Conservation (phyloP, 1,139 yeast genomes). For the Pneumocystis carinii region DNA sequence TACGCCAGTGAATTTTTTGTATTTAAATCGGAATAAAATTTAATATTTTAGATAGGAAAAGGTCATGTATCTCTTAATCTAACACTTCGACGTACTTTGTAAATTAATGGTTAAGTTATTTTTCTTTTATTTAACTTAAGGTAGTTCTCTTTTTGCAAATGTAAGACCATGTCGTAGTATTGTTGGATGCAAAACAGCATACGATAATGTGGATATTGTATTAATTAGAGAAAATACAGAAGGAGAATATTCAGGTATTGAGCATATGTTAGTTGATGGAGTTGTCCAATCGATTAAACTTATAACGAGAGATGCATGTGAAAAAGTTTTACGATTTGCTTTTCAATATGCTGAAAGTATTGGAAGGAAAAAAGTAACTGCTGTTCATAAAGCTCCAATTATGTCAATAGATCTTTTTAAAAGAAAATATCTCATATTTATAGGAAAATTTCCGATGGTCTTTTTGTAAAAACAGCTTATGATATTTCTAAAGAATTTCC, state of each 20-base stretch:
- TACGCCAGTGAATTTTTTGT: constrained; percentile 41
- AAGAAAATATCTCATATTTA: neutral
- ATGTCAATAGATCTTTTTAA: constrained; percentile 30
- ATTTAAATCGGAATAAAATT: neutral
- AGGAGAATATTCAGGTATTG: constrained; percentile 98
- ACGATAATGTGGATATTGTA: constrained; percentile 86
- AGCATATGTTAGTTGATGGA: constrained; percentile 95
- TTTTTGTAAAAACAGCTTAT: constrained; percentile 81
- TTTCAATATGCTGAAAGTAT: constrained; percentile 88
- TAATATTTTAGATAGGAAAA: constrained; percentile 48
- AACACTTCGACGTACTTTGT: constrained; percentile 90
- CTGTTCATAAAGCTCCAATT: constrained; percentile 96
- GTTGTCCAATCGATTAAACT: constrained; percentile 95
- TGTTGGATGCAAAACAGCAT: constrained; percentile 87
- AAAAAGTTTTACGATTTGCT: constrained; percentile 90
- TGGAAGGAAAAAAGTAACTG: constrained; percentile 77
- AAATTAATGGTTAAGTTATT: neutral
- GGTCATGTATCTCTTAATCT: constrained; percentile 96
- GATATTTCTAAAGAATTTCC: constrained; percentile 86
- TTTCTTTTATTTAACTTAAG: constrained; percentile 21
- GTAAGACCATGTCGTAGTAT: constrained; percentile 94
- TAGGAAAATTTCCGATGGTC: constrained; percentile 80
- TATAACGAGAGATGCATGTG: constrained; percentile 91
- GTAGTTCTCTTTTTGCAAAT: constrained; percentile 58
- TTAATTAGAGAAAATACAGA: constrained; percentile 97